Conservation (phyloP, 139 green algal species). For the Asterochloris erici region DNA sequence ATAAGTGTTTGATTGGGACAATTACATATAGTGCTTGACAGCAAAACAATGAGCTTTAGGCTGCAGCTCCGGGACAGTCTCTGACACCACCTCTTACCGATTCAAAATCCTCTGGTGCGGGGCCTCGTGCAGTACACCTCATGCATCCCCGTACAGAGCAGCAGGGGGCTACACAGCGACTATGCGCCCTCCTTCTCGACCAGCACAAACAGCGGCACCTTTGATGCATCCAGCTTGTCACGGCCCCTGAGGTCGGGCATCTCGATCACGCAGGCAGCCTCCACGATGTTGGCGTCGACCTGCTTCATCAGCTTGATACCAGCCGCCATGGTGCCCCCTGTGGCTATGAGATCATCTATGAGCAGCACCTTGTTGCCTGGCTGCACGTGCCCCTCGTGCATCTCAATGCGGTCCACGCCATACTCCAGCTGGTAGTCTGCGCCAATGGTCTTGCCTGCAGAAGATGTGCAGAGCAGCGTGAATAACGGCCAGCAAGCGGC, state of each 20-base stretch:
- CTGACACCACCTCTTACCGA: too few relatives aligned
- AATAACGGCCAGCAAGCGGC: too few relatives aligned
- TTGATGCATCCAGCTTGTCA: constrained; percentile 56
- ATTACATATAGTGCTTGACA: too few relatives aligned
- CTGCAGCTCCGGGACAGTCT: too few relatives aligned
- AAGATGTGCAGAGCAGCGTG: not conserved
- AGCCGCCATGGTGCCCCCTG: constrained; percentile 90
- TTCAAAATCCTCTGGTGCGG: too few relatives aligned
- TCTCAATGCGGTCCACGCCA: constrained; percentile 93
- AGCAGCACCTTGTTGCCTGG: constrained; percentile 85
- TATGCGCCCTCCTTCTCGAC: constrained; percentile 78
- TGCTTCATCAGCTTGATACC: constrained; percentile 78
- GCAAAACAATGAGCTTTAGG: too few relatives aligned
- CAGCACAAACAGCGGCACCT: constrained; percentile 66
- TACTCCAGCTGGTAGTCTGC: constrained; percentile 91
- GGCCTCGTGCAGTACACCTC: too few relatives aligned
- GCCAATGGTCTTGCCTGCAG: constrained; percentile 75
- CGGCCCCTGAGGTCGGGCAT: constrained; percentile 81
- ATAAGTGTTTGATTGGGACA: too few relatives aligned
- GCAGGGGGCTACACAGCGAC: too few relatives aligned
- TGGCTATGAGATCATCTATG: constrained; percentile 97
- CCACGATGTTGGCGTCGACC: constrained; percentile 74
- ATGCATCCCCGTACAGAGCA: too few relatives aligned
- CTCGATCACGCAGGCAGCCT: constrained; percentile 85
- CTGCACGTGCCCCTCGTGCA: constrained; percentile 87